Conservation (phyloP, 1,284 basidiomycete species). For the Bondarzewia mesenterica region DNA sequence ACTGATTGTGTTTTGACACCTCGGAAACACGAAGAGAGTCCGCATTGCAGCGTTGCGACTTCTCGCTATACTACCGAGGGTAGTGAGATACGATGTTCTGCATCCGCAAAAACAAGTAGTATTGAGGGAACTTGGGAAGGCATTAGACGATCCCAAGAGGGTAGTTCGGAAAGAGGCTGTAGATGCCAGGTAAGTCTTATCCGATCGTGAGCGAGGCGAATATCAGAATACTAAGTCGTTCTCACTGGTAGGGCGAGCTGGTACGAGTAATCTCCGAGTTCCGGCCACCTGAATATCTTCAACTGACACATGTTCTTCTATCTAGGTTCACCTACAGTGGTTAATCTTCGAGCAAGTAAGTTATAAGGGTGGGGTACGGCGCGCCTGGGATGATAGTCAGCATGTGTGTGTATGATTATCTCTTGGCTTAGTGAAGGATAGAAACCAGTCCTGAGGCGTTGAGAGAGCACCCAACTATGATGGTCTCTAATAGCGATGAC, state of each 20-base stretch:
- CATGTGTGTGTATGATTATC: too few relatives aligned
- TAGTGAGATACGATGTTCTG: conserved; percentile 73
- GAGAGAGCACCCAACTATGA: too few relatives aligned
- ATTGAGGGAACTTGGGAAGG: conserved; percentile 64
- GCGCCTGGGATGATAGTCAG: too few relatives aligned
- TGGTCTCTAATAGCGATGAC: too few relatives aligned
- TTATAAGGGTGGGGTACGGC: too few relatives aligned
- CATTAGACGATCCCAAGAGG: conserved; percentile 80
- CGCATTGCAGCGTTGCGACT: conserved; percentile 72
- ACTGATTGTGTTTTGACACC: not conserved
- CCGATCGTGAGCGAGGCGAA: not conserved
- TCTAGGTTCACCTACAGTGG: not conserved
- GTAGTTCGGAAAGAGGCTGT: conserved; percentile 82
- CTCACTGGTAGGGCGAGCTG: not conserved
- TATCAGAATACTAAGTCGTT: not conserved
- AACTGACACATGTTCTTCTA: not conserved
- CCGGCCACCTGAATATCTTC: not conserved
- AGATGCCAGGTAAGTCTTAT: conserved; percentile 56
- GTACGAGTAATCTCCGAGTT: not conserved
- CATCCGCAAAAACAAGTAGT: conserved; percentile 70
- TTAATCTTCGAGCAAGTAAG: too few relatives aligned
- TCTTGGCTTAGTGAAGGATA: too few relatives aligned
- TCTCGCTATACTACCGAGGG: conserved; percentile 63
- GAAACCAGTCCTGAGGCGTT: too few relatives aligned
- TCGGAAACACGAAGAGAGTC: conserved; percentile 55